phyloP scores from a whole-genome alignment of 2,329 filamentous ascomycete genomes.

The Fusarium mexicanum region DNA sequence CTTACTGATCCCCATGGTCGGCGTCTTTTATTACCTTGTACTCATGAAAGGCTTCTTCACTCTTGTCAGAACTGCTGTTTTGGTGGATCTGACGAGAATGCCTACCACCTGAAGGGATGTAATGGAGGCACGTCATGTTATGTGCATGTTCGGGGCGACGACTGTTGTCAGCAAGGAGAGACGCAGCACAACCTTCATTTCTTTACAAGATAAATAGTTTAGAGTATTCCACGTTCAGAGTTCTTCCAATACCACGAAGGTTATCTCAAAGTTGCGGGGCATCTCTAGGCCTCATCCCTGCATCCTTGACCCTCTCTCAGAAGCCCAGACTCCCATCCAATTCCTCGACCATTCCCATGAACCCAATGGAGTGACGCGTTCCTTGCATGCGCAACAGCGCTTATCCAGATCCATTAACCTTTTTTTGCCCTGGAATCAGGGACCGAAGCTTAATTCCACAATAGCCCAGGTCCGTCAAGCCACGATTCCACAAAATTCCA shows the following conservation, averaged over 20 bases:
- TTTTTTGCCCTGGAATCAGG: slow-evolving; percentile 23
- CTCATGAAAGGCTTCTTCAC: slow-evolving; percentile 29
- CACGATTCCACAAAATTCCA: slow-evolving; percentile 24
- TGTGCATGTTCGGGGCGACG: too few species aligned
- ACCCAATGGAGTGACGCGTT: not conserved
- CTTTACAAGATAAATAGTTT: not conserved
- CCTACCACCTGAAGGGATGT: not conserved
- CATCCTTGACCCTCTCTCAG: not conserved
- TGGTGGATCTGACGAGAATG: not conserved
- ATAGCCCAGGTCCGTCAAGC: not conserved
- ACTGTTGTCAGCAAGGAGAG: not conserved
- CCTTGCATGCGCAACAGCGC: slow-evolving; percentile 2
- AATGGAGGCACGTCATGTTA: not conserved
- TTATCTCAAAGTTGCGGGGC: too few species aligned
- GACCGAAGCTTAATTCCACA: slow-evolving; percentile 14
- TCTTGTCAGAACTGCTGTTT: not conserved
- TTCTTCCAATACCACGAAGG: not conserved
- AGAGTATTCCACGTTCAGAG: not conserved
- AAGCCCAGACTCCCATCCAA: not conserved
- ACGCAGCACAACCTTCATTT: not conserved
- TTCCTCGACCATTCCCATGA: not conserved
- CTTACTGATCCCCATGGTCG: slow-evolving; percentile 1
- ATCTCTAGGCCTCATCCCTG: not conserved
- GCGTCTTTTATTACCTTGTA: slow-evolving; percentile 18
- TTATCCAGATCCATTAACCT: not conserved